Percentiles rank a stretch among this genome's conserved stretches.
These are phyloP conservation scores for Thuidium tamariscinum DNA, from an alignment of 225 moss, liverwort and hornwort genomes.

Conservation along the genomic window DNA sequence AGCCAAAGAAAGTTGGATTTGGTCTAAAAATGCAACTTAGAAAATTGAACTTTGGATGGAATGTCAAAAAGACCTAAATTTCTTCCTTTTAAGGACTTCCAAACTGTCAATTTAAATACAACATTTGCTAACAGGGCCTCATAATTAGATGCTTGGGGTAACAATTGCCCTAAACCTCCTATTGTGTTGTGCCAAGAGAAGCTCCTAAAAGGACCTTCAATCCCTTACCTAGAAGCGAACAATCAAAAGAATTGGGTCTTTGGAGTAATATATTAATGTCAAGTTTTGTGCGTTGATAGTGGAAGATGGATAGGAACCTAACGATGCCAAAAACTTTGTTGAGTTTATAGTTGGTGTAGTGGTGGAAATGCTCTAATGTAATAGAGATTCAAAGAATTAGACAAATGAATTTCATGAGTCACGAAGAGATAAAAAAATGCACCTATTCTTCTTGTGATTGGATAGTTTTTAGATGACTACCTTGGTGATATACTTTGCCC, in stretches of 20 bases:
- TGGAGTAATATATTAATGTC: neutral
- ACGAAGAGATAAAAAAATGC: too few relatives aligned
- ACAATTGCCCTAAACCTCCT: rapidly evolving
- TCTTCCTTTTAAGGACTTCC: rapidly evolving
- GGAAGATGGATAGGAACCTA: too few relatives aligned
- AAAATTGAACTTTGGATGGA: neutral
- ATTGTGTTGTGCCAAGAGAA: rapidly evolving
- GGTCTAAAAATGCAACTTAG: rapidly evolving
- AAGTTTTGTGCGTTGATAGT: too few relatives aligned
- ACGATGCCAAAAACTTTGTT: too few relatives aligned
- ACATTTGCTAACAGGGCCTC: rapidly evolving
- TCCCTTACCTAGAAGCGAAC: rapidly evolving
- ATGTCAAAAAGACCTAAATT: neutral
- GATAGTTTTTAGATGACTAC: too few relatives aligned
- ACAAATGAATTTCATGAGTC: too few relatives aligned
- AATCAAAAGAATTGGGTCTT: neutral
- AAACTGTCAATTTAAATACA: rapidly evolving
- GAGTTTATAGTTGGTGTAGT: too few relatives aligned
- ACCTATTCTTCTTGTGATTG: too few relatives aligned
- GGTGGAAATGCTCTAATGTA: too few relatives aligned
- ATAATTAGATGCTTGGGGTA: neutral
- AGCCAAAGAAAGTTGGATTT: neutral
- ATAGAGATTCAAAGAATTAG: too few relatives aligned
- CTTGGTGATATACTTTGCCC: too few relatives aligned
- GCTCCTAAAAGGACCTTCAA: rapidly evolving